These are phyloP conservation scores for Colletotrichum somersetense DNA, from an alignment of 2,329 filamentous ascomycete genomes.

Conservation along the genomic window DNA sequence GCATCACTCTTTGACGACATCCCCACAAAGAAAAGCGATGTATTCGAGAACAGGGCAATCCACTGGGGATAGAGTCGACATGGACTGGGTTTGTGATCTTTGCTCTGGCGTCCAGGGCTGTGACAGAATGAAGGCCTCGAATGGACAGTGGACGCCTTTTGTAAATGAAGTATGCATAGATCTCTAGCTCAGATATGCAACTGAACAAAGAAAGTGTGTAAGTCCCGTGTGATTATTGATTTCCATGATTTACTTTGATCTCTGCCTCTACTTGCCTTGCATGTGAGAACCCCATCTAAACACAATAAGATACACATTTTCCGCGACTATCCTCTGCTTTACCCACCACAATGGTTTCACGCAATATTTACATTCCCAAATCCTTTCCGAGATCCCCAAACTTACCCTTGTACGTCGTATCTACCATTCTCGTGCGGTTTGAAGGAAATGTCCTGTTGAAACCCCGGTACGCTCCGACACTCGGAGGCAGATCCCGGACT, in stretches of 20 bases:
- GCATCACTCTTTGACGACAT: slow-evolving; percentile 37
- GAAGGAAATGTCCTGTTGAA: slow-evolving; percentile 45
- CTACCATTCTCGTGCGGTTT: slow-evolving; percentile 20
- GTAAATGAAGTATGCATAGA: not conserved
- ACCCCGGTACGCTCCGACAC: slow-evolving; percentile 56
- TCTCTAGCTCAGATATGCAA: not conserved
- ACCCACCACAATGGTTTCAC: too few species aligned
- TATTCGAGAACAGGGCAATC: slow-evolving; percentile 14
- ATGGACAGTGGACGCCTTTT: not conserved
- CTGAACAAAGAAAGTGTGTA: too few species aligned
- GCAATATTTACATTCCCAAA: not conserved
- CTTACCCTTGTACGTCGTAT: slow-evolving; percentile 15
- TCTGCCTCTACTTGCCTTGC: not conserved
- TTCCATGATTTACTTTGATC: not conserved
- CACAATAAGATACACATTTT: not conserved
- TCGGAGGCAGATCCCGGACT: slow-evolving; percentile 72
- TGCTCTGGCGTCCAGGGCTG: too few species aligned
- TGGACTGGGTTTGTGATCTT: not conserved
- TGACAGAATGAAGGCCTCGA: not conserved
- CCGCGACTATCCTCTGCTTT: too few species aligned
- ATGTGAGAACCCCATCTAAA: not conserved
- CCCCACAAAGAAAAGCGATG: slow-evolving; percentile 13
- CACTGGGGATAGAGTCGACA: not conserved
- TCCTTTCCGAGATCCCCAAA: slow-evolving; percentile 5
- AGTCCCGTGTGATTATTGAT: not conserved